These are phyloP conservation scores for Trypanosoma scelopori DNA, from an alignment of 208 protist species.

Conservation along the genomic window DNA sequence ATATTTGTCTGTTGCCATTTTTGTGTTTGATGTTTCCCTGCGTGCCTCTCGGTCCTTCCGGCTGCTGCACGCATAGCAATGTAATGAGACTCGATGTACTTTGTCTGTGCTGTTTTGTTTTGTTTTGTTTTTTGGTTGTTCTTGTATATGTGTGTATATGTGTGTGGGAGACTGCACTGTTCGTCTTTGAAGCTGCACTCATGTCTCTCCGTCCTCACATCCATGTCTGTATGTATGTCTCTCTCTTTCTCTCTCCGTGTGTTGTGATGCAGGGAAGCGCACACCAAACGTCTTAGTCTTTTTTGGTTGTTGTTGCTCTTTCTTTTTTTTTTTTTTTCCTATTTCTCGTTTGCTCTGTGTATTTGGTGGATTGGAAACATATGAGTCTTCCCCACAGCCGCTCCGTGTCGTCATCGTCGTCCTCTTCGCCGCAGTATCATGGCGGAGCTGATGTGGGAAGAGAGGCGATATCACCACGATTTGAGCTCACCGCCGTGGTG, in stretches of 20 bases:
- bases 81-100: conserved; percentile 19
- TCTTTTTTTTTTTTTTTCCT: not conserved
- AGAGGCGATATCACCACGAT: conserved; percentile 25
- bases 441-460: conserved; percentile 2
- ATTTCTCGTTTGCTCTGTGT: not conserved
- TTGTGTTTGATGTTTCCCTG: conserved; percentile 1
- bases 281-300: not conserved
- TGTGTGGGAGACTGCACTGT: not conserved
- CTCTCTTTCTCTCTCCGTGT: too few relatives aligned
- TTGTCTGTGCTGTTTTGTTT: conserved; percentile 14
- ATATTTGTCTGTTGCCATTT: conserved; percentile 15
- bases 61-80: conserved; percentile 1
- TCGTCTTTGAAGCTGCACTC: too few relatives aligned
- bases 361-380: not conserved
- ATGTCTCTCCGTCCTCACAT: too few relatives aligned
- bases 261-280: not conserved
- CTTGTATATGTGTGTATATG: conserved; percentile 10
- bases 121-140: conserved; percentile 11
- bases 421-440: not conserved
- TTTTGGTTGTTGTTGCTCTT: conserved; percentile 14
- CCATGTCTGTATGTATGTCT: too few relatives aligned
- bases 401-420: conserved; percentile 10
- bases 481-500: conserved; percentile 37
- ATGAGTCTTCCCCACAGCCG: not conserved
- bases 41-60: not conserved